Evolutionary conservation across 306 rosid species (phyloP).

Genomic region (Vigna hirtella): DNA sequence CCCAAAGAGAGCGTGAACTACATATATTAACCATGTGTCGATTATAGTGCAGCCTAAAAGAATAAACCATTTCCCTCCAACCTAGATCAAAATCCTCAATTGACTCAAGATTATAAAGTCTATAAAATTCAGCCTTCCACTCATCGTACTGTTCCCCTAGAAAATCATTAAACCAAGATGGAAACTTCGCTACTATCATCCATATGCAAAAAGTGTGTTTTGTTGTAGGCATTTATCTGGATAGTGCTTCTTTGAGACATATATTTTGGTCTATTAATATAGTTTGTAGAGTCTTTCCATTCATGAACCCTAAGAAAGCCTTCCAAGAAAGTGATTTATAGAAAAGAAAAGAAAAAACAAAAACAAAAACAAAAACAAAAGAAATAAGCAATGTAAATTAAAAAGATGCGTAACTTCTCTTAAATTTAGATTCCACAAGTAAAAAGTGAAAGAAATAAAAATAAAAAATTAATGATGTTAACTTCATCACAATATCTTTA

Average conservation of each 20-base stretch:
- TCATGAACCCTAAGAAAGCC: conserved; percentile 90
- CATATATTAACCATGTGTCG: conserved; percentile 84
- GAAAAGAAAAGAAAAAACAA: neutral
- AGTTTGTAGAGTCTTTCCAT: conserved; percentile 91
- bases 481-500: conserved; percentile 67
- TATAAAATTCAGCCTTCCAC: conserved; percentile 91
- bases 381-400: conserved; percentile 47
- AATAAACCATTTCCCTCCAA: conserved; percentile 87
- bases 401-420: conserved; percentile 33
- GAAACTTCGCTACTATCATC: conserved; percentile 97
- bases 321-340: conserved; percentile 57
- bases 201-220: conserved; percentile 94
- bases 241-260: conserved; percentile 92
- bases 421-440: conserved; percentile 7
- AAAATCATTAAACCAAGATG: conserved; percentile 97
- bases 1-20: conserved; percentile 80
- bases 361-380: conserved; percentile 12
- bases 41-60: conserved; percentile 86
- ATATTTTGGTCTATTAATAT: conserved; percentile 86
- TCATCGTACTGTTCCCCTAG: conserved; percentile 95
- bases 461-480: neutral
- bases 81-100: conserved; percentile 88
- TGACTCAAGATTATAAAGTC: conserved; percentile 83
- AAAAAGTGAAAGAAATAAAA: conserved; percentile 16
- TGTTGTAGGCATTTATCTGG: conserved; percentile 71